Conservation (phyloP, 2,329 filamentous ascomycete genomes). For the Scolecobasidium constrictum region DNA sequence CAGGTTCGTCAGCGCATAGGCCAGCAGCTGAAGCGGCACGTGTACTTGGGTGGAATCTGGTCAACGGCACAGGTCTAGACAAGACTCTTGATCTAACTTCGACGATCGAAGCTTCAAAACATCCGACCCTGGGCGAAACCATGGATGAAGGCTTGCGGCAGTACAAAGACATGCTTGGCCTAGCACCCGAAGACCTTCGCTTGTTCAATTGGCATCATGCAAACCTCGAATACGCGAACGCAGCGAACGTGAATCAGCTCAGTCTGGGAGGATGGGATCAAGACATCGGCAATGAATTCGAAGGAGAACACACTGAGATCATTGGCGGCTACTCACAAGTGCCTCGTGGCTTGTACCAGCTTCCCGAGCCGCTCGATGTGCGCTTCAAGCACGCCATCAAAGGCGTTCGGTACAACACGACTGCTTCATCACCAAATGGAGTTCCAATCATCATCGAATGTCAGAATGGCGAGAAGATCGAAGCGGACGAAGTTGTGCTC, state of each 20-base stretch:
- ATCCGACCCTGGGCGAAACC: slow-evolving; percentile 76
- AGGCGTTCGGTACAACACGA: slow-evolving; percentile 14
- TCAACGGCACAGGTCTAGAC: slow-evolving; percentile 47
- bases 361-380: slow-evolving; percentile 67
- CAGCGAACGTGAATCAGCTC: slow-evolving; percentile 73
- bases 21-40: slow-evolving; percentile 69
- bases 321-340: slow-evolving; percentile 90
- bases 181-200: slow-evolving; percentile 78
- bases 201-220: slow-evolving; percentile 97
- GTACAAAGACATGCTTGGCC: slow-evolving; percentile 71
- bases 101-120: slow-evolving; percentile 47
- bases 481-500: slow-evolving; percentile 84
- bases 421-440: slow-evolving; percentile 17
- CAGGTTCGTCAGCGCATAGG: slow-evolving; percentile 55
- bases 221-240: slow-evolving; percentile 96
- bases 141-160: slow-evolving; percentile 86
- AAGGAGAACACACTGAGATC: slow-evolving; percentile 87
- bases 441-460: slow-evolving; percentile 54
- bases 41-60: slow-evolving; percentile 72
- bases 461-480: slow-evolving; percentile 62
- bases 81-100: slow-evolving; percentile 61
- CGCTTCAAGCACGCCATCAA: slow-evolving; percentile 58
- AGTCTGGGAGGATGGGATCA: slow-evolving; percentile 93
- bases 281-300: slow-evolving; percentile 94
- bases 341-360: slow-evolving; percentile 71